Evolutionary conservation across 2,329 filamentous ascomycete species (phyloP).

Genomic region (Botrytis galanthina): DNA sequence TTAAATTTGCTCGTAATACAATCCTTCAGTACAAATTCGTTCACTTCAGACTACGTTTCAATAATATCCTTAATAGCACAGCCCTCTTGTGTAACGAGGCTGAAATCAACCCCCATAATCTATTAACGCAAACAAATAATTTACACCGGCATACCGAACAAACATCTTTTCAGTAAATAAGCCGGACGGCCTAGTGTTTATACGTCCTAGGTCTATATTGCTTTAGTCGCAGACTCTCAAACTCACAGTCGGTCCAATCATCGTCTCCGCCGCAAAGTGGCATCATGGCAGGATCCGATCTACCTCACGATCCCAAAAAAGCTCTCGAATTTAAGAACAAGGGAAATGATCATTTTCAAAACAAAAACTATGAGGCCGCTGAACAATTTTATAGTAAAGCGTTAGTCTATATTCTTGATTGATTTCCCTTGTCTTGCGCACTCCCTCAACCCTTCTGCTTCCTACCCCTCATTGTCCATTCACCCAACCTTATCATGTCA

Average conservation of each 20-base stretch:
- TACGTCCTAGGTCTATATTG: background rate
- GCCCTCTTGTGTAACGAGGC: background rate
- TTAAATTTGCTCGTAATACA: background rate
- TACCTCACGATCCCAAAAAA: conserved; percentile 24
- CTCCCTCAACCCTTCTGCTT: background rate
- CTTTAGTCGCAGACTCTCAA: background rate
- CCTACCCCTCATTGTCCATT: background rate
- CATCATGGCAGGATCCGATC: conserved; percentile 32
- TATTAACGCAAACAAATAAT: background rate
- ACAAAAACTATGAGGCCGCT: conserved; percentile 62
- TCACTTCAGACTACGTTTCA: background rate
- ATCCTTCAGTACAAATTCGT: background rate
- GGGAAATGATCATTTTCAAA: conserved; percentile 55
- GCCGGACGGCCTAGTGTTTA: no score
- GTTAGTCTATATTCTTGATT: conserved; percentile 42
- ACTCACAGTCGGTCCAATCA: background rate
- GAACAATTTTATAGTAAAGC: conserved; percentile 72
- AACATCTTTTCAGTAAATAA: background rate
- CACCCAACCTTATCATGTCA: background rate
- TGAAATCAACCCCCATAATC: background rate
- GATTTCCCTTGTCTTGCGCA: conserved; percentile 4
- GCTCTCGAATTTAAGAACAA: conserved; percentile 36
- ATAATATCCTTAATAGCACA: background rate
- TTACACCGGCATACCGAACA: background rate
- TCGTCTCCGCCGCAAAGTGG: background rate